phyloP scores from a whole-genome alignment of 139 green algal genomes.

The Tetradesmus lagerheimii region DNA sequence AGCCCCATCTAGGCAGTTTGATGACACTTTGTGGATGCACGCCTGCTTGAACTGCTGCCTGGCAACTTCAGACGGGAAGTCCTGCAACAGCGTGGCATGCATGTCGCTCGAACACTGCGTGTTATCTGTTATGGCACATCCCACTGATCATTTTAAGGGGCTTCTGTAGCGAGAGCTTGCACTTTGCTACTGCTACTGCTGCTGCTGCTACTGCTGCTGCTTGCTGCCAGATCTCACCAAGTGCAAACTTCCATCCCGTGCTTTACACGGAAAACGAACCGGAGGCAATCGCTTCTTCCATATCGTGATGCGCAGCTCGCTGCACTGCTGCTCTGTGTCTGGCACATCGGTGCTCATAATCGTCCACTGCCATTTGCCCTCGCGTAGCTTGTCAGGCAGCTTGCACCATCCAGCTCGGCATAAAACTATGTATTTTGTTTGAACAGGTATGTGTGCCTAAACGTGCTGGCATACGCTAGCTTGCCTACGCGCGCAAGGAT shows the following conservation, averaged over 20 bases:
- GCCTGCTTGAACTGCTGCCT: conserved; percentile 22
- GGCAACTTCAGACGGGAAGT: conserved; percentile 9
- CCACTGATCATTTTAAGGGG: too few relatives aligned
- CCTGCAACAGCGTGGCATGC: too few relatives aligned
- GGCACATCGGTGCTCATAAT: neutral
- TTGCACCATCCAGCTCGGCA: neutral
- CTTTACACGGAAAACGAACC: neutral
- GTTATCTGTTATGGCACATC: too few relatives aligned
- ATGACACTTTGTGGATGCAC: neutral
- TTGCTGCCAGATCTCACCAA: conserved; percentile 12
- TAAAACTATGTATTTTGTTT: too few relatives aligned
- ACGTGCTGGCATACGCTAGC: too few relatives aligned
- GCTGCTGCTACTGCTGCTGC: neutral
- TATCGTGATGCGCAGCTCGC: neutral
- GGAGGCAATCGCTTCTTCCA: neutral
- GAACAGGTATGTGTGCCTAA: too few relatives aligned
- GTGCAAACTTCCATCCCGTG: neutral
- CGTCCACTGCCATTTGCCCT: neutral
- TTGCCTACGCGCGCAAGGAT: too few relatives aligned
- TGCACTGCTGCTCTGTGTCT: neutral
- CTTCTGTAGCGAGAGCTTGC: too few relatives aligned
- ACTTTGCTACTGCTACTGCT: neutral
- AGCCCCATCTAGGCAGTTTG: conserved; percentile 10
- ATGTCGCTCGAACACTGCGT: too few relatives aligned
- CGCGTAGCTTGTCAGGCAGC: neutral